These are phyloP conservation scores for Sporothrix globosa DNA, from an alignment of 2,329 filamentous ascomycete genomes.

Conservation along the genomic window DNA sequence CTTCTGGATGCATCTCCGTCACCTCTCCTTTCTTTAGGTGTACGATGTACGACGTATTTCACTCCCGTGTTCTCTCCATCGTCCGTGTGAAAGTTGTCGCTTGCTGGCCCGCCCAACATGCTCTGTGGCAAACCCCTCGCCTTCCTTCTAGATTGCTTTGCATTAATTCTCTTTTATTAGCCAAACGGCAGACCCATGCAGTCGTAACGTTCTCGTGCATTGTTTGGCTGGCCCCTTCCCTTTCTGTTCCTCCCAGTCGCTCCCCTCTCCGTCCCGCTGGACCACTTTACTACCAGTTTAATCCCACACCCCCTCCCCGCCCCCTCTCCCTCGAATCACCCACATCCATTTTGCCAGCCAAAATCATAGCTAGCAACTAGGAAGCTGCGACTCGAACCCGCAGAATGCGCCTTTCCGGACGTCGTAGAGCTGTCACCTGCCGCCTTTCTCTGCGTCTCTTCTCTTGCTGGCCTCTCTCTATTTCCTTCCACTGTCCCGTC, in stretches of 20 bases:
- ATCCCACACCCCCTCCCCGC: constrained; percentile 22
- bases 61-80: constrained; percentile 26
- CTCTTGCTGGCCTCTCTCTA: background rate
- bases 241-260: background rate
- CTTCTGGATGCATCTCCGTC: background rate
- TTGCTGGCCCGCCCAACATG: background rate
- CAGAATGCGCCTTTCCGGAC: constrained; percentile 12
- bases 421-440: constrained; percentile 21
- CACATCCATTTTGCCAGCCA: constrained; percentile 16
- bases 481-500: constrained; percentile 10
- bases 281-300: constrained; percentile 5
- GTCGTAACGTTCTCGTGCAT: constrained; percentile 24
- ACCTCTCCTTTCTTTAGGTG: background rate
- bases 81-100: background rate
- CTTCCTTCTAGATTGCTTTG: constrained; percentile 19
- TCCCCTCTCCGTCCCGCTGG: background rate
- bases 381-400: constrained; percentile 26
- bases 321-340: background rate
- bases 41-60: background rate
- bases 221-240: constrained; percentile 6
- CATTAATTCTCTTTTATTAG: constrained; percentile 31
- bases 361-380: constrained; percentile 4
- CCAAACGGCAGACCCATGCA: constrained; percentile 29
- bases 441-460: background rate
- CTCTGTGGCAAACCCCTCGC: constrained; percentile 22